Conservation (phyloP, 2,329 filamentous ascomycete species). For the Exophiala xenobiotica region DNA sequence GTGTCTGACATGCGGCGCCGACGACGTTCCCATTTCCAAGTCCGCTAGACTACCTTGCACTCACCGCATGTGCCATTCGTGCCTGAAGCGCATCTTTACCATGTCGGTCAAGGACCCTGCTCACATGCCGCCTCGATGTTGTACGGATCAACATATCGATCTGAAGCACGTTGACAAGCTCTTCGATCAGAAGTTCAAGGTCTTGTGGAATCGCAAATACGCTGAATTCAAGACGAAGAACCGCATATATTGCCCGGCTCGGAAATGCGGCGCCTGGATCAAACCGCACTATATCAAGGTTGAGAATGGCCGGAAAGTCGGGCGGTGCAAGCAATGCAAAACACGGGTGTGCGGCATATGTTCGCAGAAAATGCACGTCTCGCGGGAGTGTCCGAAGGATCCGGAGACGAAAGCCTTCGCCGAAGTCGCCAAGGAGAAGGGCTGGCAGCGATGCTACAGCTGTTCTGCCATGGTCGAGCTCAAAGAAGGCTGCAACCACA, state of each 20-base stretch:
- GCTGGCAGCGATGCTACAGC: conserved; percentile 76
- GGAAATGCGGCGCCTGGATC: conserved; percentile 76
- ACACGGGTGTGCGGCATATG: conserved; percentile 74
- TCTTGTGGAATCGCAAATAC: conserved; percentile 76
- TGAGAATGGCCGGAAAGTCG: conserved; percentile 61
- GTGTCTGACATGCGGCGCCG: conserved; percentile 69
- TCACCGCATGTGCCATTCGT: conserved; percentile 77
- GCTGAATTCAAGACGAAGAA: conserved; percentile 72
- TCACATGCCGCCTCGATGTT: conserved; percentile 84
- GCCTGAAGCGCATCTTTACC: conserved; percentile 71
- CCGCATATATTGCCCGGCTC: conserved; percentile 73
- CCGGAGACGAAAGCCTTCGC: conserved; percentile 45
- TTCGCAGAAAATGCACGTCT: conserved; percentile 70
- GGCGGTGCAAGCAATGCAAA: conserved; percentile 68
- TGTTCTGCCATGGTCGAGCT: conserved; percentile 76
- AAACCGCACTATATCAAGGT: conserved; percentile 66
- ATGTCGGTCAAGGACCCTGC: conserved; percentile 73
- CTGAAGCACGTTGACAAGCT: conserved; percentile 73
- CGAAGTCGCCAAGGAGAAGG: conserved; percentile 66
- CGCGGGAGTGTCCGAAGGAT: conserved; percentile 65
- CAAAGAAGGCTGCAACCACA: conserved; percentile 82
- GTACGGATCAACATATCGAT: conserved; percentile 69
- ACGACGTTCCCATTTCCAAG: conserved; percentile 63
- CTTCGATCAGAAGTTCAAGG: conserved; percentile 73
- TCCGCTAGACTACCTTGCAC: conserved; percentile 72